Conservation (phyloP, 768 basidiomycete species). For the Leccinum fibrillosum region DNA sequence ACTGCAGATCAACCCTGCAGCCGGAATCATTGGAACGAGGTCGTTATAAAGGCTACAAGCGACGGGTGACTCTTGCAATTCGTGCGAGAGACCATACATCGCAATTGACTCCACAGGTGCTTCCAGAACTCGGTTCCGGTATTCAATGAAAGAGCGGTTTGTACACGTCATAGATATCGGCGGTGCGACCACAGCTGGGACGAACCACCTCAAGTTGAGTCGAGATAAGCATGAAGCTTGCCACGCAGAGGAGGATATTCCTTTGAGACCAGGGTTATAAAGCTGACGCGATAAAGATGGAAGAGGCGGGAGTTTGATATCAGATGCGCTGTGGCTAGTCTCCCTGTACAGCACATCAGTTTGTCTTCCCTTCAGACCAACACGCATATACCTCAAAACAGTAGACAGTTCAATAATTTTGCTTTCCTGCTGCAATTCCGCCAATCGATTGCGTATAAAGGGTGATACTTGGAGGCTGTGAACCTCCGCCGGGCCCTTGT, state of each 20-base stretch:
- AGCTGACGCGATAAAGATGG: slow-evolving; percentile 30
- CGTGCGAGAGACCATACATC: slow-evolving; percentile 79
- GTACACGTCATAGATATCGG: slow-evolving; percentile 70
- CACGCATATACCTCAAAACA: slow-evolving; percentile 46
- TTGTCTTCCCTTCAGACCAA: neutral
- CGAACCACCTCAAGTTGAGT: slow-evolving; percentile 76
- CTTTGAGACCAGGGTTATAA: slow-evolving; percentile 45
- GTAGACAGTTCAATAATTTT: slow-evolving; percentile 38
- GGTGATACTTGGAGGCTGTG: slow-evolving; percentile 60
- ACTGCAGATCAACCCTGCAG: slow-evolving; percentile 60
- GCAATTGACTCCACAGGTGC: slow-evolving; percentile 74
- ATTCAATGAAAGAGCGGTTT: slow-evolving; percentile 77
- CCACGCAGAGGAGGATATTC: slow-evolving; percentile 66
- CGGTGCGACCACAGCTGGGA: slow-evolving; percentile 84
- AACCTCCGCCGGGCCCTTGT: slow-evolving; percentile 59
- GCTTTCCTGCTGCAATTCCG: slow-evolving; percentile 45
- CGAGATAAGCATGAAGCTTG: slow-evolving; percentile 77
- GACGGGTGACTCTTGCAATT: slow-evolving; percentile 54
- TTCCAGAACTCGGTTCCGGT: slow-evolving; percentile 54
- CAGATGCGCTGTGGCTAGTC: slow-evolving; percentile 15
- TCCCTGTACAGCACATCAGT: slow-evolving; percentile 19
- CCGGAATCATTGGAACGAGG: slow-evolving; percentile 57
- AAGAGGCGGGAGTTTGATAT: slow-evolving; percentile 17
- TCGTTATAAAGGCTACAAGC: slow-evolving; percentile 46
- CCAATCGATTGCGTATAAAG: slow-evolving; percentile 53